These are phyloP conservation scores for Neonectria sp. DNA, from an alignment of 2,329 filamentous ascomycete genomes.

Conservation along the genomic window DNA sequence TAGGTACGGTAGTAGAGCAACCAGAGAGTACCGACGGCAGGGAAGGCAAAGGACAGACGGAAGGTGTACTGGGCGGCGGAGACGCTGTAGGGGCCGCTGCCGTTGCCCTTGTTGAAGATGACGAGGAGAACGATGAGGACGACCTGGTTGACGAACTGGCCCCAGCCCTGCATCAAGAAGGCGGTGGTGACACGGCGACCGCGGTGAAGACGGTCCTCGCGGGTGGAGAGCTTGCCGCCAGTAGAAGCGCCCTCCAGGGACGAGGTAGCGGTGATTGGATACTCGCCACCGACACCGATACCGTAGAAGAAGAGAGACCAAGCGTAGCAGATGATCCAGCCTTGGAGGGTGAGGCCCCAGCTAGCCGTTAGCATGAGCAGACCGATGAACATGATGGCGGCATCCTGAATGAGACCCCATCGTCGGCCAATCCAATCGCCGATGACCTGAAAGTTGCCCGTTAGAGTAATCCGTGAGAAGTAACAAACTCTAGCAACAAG, in stretches of 20 bases:
- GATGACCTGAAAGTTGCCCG: conserved; percentile 59
- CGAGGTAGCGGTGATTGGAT: conserved; percentile 96
- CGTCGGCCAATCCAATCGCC: conserved; percentile 88
- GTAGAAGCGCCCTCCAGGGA: conserved; percentile 93
- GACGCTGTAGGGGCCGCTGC: conserved; percentile 82
- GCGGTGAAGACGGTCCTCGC: conserved; percentile 93
- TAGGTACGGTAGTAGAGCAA: conserved; percentile 96
- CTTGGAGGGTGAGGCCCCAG: conserved; percentile 89
- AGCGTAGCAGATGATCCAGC: conserved; percentile 97
- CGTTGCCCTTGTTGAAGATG: conserved; percentile 86
- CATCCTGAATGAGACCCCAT: conserved; percentile 97
- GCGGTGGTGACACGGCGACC: conserved; percentile 96
- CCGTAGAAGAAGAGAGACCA: conserved; percentile 89
- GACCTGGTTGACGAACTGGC: conserved; percentile 94
- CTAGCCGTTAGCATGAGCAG: conserved; percentile 91
- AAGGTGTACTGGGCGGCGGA: conserved; percentile 91
- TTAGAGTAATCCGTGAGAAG: conserved; percentile 32
- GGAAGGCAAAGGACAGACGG: conserved; percentile 92
- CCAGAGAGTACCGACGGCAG: conserved; percentile 92
- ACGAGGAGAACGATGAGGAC: conserved; percentile 88
- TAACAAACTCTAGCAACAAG: conserved; percentile 12
- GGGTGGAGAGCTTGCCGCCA: conserved; percentile 89
- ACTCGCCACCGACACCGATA: conserved; percentile 84
- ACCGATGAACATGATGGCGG: conserved; percentile 92
- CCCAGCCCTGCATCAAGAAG: conserved; percentile 99